Evolutionary conservation across 805 yeast species (phyloP), one percentile per base, ranked within the genome.

Genomic region (Wickerhamiella brachini): DNA sequence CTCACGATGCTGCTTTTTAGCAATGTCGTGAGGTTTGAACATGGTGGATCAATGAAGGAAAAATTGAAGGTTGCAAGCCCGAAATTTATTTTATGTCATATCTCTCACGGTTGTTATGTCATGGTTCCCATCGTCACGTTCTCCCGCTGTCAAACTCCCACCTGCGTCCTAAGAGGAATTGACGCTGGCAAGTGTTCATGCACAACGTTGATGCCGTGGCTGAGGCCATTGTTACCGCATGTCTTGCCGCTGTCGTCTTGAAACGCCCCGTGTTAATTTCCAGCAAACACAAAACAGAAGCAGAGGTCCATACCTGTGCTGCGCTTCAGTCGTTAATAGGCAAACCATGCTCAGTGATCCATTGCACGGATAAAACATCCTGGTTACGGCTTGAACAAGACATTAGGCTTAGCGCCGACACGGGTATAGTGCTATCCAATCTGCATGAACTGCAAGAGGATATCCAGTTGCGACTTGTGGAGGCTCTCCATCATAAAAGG

Each of bases 1-100:
- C 71, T 93, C 98, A 53, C 88, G 73, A 63, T 93, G 98, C 71
- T 93, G 97, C 63, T 87, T 93, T 72, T 94, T 93, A 67, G 90
- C 97, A 10, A 90, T 81, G 62, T 87, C 85, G 65, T 89, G 97
- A 1, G 62, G 57, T 31, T 58, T 60, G 50, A 59, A 60, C 63
- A 61, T 60, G 12, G 26, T 29, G 6, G 8, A 12, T 46, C 18
- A 18, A 7, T 2, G 44, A 22, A n/a, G n/a, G 21, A 44, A 42
- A 44, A 44, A 44, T 37, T 15, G 5, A 5, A 37, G 8, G n/a
- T n/a, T n/a, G n/a, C n/a, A n/a, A n/a, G n/a, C n/a, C 9, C 17
- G 2, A 37, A 37, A 37, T 37, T n/a, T 37, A n/a, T 37, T 37
- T 37, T 37, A n/a, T 37, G 41, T 37, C 41, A 29, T 29, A n/a